A percentile compares a stretch with the other conserved stretches of the same genome.
phyloP scores from a whole-genome alignment of 257 asterid species.

The Salvia hispanica region DNA sequence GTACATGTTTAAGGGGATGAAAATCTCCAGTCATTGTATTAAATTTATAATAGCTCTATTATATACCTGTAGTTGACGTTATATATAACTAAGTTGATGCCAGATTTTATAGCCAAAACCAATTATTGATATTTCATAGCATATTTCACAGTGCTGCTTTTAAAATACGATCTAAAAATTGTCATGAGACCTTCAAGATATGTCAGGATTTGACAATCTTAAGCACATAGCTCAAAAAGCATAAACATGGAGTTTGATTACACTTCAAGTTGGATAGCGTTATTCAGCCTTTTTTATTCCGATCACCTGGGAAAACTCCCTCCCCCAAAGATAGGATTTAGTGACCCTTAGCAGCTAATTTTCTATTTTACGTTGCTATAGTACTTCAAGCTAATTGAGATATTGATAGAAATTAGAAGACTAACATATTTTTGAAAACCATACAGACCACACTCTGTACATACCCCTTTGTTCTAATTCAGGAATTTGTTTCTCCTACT shows the following conservation, averaged over 20 bases:
- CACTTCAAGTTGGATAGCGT: slow-evolving; percentile 17
- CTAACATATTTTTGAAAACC: slow-evolving; percentile 5
- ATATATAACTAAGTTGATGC: slow-evolving; percentile 4
- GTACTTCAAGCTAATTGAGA: slow-evolving; percentile 6
- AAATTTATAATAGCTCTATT: slow-evolving; percentile 8
- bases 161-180: slow-evolving; percentile 3
- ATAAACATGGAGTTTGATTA: slow-evolving; percentile 17
- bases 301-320: slow-evolving; percentile 10
- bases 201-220: slow-evolving; percentile 12
- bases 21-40: slow-evolving; percentile 21
- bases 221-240: slow-evolving; percentile 9
- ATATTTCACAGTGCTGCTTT: slow-evolving; percentile 1
- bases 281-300: slow-evolving; percentile 20
- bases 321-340: slow-evolving; percentile 6
- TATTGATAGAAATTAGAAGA: slow-evolving; percentile 1
- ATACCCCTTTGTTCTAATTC: slow-evolving; percentile 12
- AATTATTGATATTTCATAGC: slow-evolving; percentile 6
- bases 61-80: not conserved
- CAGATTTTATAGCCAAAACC: slow-evolving; percentile 19
- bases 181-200: slow-evolving; percentile 1
- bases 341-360: slow-evolving; percentile 16
- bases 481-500: slow-evolving; percentile 19
- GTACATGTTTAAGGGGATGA: slow-evolving; percentile 28
- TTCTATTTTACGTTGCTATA: slow-evolving; percentile 7
- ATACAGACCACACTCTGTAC: not conserved